Evolutionary conservation across 192 early-diverging fungal species (phyloP).

Genomic region (Backusella mclennaniae): DNA sequence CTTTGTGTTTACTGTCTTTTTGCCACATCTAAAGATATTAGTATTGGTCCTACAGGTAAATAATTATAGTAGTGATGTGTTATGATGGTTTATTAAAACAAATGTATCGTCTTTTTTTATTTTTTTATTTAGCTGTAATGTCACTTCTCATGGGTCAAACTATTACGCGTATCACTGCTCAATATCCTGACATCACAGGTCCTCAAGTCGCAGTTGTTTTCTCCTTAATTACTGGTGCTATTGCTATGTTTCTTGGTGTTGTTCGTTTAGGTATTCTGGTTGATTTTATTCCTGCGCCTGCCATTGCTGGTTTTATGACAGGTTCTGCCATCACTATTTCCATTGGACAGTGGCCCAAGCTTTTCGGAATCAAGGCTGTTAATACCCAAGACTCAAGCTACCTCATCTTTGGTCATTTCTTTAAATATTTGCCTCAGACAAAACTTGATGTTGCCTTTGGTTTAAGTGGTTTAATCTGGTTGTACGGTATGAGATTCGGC

Average conservation of each 20-base stretch:
- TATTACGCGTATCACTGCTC: slow-evolving; percentile 39
- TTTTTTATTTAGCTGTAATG: slow-evolving; percentile 58
- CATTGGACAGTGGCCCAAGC: slow-evolving; percentile 69
- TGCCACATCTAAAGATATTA: slow-evolving; percentile 77
- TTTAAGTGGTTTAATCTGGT: slow-evolving; percentile 39
- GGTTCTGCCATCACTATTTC: slow-evolving; percentile 79
- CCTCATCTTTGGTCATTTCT: slow-evolving; percentile 36
- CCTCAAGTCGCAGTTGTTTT: slow-evolving; percentile 62
- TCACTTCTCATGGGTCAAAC: slow-evolving; percentile 75
- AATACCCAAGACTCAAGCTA: slow-evolving; percentile 74
- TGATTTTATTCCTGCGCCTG: slow-evolving; percentile 86
- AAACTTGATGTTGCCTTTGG: slow-evolving; percentile 66
- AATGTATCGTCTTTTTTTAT: neutral
- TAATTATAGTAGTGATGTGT: neutral
- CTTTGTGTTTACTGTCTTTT: slow-evolving; percentile 54
- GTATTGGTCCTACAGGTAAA: slow-evolving; percentile 58
- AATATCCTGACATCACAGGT: slow-evolving; percentile 24
- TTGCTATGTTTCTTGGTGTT: slow-evolving; percentile 72
- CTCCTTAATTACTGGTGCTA: slow-evolving; percentile 72
- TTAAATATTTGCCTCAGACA: slow-evolving; percentile 50
- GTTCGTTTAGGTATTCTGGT: slow-evolving; percentile 85
- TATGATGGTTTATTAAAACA: neutral
- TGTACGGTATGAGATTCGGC: slow-evolving; percentile 43
- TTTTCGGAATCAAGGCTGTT: slow-evolving; percentile 76
- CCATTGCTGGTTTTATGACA: slow-evolving; percentile 86